Conservation (phyloP, 1,284 basidiomycete genomes). For the Apiotrichum mycotoxinovorans region DNA sequence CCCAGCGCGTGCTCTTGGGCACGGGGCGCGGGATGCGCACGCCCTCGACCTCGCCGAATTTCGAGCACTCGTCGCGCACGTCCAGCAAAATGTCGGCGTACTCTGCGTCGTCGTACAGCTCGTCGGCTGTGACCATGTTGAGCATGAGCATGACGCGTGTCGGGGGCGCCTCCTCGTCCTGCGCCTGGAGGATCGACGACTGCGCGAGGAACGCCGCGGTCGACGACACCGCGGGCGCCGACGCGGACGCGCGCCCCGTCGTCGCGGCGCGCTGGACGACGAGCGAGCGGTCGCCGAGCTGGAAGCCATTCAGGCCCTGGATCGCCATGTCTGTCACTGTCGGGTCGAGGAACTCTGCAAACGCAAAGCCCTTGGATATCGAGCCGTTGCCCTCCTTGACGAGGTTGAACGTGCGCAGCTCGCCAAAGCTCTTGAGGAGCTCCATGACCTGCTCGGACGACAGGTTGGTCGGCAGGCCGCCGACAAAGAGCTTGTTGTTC, state of each 20-base stretch:
- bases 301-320: conserved; percentile 94
- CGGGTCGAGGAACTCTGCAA: conserved; percentile 94
- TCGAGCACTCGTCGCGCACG: conserved; percentile 84
- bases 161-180: conserved; percentile 54
- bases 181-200: conserved; percentile 72
- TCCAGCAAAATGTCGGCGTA: conserved; percentile 94
- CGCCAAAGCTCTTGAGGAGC: conserved; percentile 92
- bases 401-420: conserved; percentile 94
- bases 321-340: conserved; percentile 90
- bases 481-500: conserved; percentile 96
- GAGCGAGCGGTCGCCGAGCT: conserved; percentile 91
- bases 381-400: conserved; percentile 80
- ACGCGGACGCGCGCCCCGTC: conserved; percentile 39
- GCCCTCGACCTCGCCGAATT: conserved; percentile 77
- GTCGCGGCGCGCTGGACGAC: conserved; percentile 84
- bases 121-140: conserved; percentile 97
- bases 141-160: conserved; percentile 88
- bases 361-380: conserved; percentile 96
- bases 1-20: conserved; percentile 74
- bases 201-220: conserved; percentile 52
- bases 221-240: conserved; percentile 36
- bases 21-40: conserved; percentile 80
- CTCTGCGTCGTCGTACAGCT: conserved; percentile 84
- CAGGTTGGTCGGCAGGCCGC: conserved; percentile 89
- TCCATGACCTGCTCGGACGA: conserved; percentile 98